phyloP scores from a whole-genome alignment of 345 rosid species.

The Aquilaria sinensis region DNA sequence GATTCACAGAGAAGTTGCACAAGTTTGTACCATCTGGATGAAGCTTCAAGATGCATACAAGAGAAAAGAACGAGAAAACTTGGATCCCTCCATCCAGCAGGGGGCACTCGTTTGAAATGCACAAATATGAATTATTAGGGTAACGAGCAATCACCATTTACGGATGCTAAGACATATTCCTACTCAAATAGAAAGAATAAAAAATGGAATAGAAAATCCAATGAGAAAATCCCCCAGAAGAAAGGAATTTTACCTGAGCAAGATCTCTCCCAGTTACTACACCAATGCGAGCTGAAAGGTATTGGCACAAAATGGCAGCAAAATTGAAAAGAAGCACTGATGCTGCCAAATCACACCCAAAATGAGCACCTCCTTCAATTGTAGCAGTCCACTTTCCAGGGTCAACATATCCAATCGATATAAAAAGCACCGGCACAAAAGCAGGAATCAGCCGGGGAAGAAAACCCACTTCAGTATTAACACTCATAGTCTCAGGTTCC shows the following conservation, averaged over 20 bases:
- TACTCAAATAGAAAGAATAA: not conserved
- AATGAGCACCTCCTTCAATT: slow-evolving; percentile 92
- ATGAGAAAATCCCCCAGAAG: not conserved
- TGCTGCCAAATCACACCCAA: slow-evolving; percentile 65
- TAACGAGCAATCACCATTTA: too few species aligned
- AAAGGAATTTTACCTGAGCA: slow-evolving; percentile 57
- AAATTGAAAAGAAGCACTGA: slow-evolving; percentile 65
- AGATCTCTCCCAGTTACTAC: slow-evolving; percentile 80
- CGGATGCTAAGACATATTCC: too few species aligned
- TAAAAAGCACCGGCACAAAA: slow-evolving; percentile 61
- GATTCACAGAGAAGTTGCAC: too few species aligned
- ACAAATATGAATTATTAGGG: too few species aligned
- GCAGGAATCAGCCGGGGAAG: slow-evolving; percentile 56
- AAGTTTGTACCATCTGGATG: too few species aligned
- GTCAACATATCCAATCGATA: slow-evolving; percentile 82
- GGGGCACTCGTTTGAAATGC: too few species aligned
- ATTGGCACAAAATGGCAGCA: slow-evolving; percentile 86
- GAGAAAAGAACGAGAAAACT: too few species aligned
- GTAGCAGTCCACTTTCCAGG: slow-evolving; percentile 94
- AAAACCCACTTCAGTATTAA: slow-evolving; percentile 31
- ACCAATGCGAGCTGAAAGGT: slow-evolving; percentile 68
- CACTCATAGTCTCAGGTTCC: slow-evolving; percentile 52
- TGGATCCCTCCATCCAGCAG: too few species aligned
- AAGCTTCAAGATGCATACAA: too few species aligned
- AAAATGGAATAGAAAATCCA: not conserved